Evolutionary conservation across 2,329 filamentous ascomycete genomes (phyloP).

Genomic region (Sarocladium strictum): DNA sequence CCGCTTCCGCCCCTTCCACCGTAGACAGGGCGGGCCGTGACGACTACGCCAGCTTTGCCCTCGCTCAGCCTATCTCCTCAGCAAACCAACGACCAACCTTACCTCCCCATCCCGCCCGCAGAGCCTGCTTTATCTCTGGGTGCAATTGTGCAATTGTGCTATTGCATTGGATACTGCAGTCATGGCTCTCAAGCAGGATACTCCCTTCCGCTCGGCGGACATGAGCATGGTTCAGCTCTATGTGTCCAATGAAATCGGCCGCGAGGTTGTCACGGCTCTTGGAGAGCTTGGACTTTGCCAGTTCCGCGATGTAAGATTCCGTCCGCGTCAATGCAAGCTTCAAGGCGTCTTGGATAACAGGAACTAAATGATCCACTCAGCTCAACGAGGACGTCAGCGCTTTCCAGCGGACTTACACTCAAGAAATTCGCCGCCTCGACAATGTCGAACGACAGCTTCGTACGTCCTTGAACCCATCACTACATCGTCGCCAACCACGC

Average conservation of each 20-base stretch:
- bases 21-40: background rate
- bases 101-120: conserved; percentile 22
- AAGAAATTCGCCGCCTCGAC: conserved; percentile 93
- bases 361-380: conserved; percentile 37
- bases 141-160: conserved; percentile 19
- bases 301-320: conserved; percentile 79
- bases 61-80: background rate
- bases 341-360: background rate
- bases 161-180: conserved; percentile 17
- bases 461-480: conserved; percentile 42
- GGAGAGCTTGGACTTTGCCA: conserved; percentile 95
- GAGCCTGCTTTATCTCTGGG: conserved; percentile 19
- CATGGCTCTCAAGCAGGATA: conserved; percentile 71
- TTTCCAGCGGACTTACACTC: conserved; percentile 95
- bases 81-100: conserved; percentile 11
- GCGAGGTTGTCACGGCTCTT: conserved; percentile 93
- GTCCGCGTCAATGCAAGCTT: background rate
- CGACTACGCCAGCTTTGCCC: conserved; percentile 7
- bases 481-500: conserved; percentile 11
- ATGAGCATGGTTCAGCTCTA: conserved; percentile 99
- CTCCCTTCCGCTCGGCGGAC: conserved; percentile 98
- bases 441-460: conserved; percentile 97
- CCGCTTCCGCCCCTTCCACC: background rate
- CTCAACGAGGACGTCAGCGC: conserved; percentile 89
- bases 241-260: conserved; percentile 96